Conservation (phyloP, 225 moss, liverwort and hornwort genomes). For the Sphagnum contortum region DNA sequence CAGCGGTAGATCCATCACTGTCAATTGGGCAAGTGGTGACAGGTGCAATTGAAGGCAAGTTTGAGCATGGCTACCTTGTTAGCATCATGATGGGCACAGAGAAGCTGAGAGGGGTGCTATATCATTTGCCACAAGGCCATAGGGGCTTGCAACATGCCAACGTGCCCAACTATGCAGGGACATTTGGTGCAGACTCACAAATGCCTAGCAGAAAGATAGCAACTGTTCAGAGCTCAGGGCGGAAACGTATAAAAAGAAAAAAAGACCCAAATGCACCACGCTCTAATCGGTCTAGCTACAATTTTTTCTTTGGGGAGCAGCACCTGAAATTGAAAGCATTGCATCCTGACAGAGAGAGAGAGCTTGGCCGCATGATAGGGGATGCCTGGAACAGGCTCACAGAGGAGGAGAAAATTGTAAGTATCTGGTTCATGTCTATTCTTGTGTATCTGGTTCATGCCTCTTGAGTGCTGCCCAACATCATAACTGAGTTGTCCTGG, state of each 20-base stretch:
- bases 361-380: constrained; percentile 93
- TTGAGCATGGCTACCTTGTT: constrained; percentile 83
- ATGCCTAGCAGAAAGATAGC: constrained; percentile 22
- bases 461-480: no score
- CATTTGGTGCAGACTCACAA: constrained; percentile 48
- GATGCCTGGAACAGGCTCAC: constrained; percentile 91
- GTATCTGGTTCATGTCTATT: constrained; percentile 2
- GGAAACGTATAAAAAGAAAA: constrained; percentile 78
- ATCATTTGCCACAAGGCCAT: constrained; percentile 66
- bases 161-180: constrained; percentile 48
- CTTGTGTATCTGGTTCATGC: no score
- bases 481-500: no score
- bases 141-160: constrained; percentile 61
- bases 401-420: constrained; percentile 76
- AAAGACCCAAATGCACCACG: constrained; percentile 99
- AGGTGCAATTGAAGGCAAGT: constrained; percentile 81
- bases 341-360: constrained; percentile 86
- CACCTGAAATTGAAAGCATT: constrained; percentile 65
- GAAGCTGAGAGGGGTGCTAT: constrained; percentile 75
- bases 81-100: constrained; percentile 79
- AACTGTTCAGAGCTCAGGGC: constrained; percentile 34
- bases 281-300: constrained; percentile 88
- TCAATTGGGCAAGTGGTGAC: constrained; percentile 50
- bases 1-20: constrained; percentile 48
- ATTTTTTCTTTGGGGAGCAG: constrained; percentile 95